Evolutionary conservation across 352 stramenopile species (phyloP).

Genomic region (Globisporangium acanthophoron): DNA sequence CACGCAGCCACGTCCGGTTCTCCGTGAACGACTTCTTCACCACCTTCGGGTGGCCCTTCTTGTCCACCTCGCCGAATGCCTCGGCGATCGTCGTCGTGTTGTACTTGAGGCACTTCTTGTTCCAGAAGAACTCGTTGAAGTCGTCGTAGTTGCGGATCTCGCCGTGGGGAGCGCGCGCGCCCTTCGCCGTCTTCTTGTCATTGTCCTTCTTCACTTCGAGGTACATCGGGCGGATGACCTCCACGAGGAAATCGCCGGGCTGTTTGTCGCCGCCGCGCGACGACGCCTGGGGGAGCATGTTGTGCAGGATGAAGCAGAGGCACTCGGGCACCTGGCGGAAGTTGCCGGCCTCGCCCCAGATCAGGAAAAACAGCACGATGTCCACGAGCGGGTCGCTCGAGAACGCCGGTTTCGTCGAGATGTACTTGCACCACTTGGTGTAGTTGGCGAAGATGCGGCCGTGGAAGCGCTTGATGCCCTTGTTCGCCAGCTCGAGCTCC

Average conservation of each 20-base stretch:
- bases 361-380: constrained; percentile 78
- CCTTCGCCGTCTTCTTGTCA: constrained; percentile 85
- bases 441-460: constrained; percentile 79
- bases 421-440: constrained; percentile 86
- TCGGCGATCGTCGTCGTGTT: constrained; percentile 58
- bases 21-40: constrained; percentile 85
- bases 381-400: constrained; percentile 74
- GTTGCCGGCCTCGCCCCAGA: constrained; percentile 84
- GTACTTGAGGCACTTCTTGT: constrained; percentile 81
- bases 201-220: constrained; percentile 80
- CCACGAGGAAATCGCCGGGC: constrained; percentile 55
- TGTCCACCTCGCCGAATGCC: constrained; percentile 69
- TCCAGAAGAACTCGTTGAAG: constrained; percentile 99
- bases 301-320: constrained; percentile 79
- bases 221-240: constrained; percentile 85
- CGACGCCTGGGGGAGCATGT: constrained; percentile 61
- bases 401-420: constrained; percentile 75
- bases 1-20: constrained; percentile 72
- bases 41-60: constrained; percentile 74
- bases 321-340: constrained; percentile 78
- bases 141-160: constrained; percentile 97
- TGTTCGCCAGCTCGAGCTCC: constrained; percentile 66
- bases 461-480: constrained; percentile 76
- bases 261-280: constrained; percentile 52
- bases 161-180: constrained; percentile 54